Conservation (phyloP, 139 green algal species). For the Asterochloris sp. region DNA sequence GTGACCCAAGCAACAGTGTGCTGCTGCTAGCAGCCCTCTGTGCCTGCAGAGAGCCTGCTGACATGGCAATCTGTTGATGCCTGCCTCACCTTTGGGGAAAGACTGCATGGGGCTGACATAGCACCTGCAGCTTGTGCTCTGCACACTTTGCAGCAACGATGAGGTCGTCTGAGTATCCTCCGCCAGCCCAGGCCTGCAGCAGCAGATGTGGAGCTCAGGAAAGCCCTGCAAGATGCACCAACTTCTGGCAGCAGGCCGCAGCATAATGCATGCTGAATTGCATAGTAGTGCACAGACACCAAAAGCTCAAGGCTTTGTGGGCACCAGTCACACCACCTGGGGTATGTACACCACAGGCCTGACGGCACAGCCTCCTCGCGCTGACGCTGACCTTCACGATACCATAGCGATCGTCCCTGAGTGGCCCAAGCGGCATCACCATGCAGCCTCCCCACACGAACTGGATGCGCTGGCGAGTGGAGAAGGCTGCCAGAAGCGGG, state of each 20-base stretch:
- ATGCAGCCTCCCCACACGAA: slow-evolving; percentile 94
- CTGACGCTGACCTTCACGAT: slow-evolving; percentile 42
- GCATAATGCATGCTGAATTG: too few species aligned
- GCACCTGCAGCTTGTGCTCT: slow-evolving; percentile 49
- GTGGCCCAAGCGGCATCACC: slow-evolving; percentile 58
- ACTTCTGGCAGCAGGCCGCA: background rate
- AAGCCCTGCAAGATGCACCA: background rate
- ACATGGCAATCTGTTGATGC: too few species aligned
- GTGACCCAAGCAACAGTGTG: too few species aligned
- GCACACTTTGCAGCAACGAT: slow-evolving; percentile 67
- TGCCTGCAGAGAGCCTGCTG: too few species aligned
- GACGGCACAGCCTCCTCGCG: too few species aligned
- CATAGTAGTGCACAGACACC: too few species aligned
- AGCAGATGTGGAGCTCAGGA: background rate
- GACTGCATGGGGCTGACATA: slow-evolving; percentile 59
- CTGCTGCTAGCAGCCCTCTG: too few species aligned
- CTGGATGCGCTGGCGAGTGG: slow-evolving; percentile 36
- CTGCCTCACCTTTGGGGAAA: slow-evolving; percentile 68
- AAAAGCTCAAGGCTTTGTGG: too few species aligned
- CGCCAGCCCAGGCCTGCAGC: slow-evolving; percentile 55
- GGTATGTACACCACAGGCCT: too few species aligned
- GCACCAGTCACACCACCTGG: too few species aligned
- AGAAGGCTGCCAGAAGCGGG: slow-evolving; percentile 79
- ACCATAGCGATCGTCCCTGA: slow-evolving; percentile 51
- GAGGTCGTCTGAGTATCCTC: slow-evolving; percentile 92